Base-by-base conservation (phyloP, 2,329 filamentous ascomycete genomes). In the Emericellopsis cladophorae region DNA sequence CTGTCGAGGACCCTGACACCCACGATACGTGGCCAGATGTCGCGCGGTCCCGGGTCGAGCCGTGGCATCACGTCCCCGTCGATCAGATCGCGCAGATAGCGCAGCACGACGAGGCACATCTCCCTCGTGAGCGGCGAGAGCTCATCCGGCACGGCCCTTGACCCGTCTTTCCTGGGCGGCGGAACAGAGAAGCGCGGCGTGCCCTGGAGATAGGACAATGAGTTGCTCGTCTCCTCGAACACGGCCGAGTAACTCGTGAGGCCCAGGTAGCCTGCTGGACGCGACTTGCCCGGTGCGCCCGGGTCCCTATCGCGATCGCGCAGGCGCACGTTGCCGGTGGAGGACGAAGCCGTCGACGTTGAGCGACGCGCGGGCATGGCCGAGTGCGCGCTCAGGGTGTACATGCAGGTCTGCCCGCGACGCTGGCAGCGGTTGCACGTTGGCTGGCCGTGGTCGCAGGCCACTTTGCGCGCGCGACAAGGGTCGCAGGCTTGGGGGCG, bases 221-320 rank as follows among this genome's bases (percentile, higher is more conserved):
- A 64, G 33, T 58, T 59, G 9, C 60, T 55, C 1, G 65, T 63
- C 43, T 67, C 65, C 22, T 64, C 61, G 39, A 60, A 64, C 16
- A 67, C 62, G n/a, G 59, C 54, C 33, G 54, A 61, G 45, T 62
- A 64, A 41, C 62, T 67, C 2, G 64, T 67, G 47, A 60, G 65
- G 43, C 66, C 65, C 11, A 69, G 54, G 51, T 67, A 67, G 1
- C 65, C 66, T 8, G 49, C 43, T 42, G 18, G 14, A 21, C 29
- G 33, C 36, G 38, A 31, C 22, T n/a, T 40, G 39, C 7, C 11
- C 7, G 37, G 15, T 12, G 12, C 23, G n/a, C 32, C 3, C 9
- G n/a, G 18, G 32, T 35, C 32, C 5, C n/a, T 35, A 3, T 35
- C 32, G n/a, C 5, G 32, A 35, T 15, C n/a, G n/a, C 9, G 32